Percentiles rank a stretch among this genome's conserved stretches.
phyloP scores from a whole-genome alignment of 768 basidiomycete species.

The Podaxis carcinomalis region DNA sequence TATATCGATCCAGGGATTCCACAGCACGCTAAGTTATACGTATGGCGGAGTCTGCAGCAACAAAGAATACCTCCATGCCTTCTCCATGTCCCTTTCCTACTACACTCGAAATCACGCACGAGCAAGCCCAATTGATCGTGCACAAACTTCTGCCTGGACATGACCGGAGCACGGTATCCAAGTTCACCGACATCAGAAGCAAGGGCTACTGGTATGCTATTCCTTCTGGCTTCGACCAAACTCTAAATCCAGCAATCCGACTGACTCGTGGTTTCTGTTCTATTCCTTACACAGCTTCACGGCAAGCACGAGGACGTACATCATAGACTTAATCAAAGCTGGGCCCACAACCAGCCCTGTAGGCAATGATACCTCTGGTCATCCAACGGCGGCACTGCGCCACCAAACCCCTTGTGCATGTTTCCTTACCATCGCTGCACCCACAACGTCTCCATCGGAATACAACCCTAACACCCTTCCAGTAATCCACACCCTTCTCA shows the following conservation, averaged over 20 bases:
- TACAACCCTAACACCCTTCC: slow-evolving; percentile 35
- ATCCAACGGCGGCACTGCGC: neutral
- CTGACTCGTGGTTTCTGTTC: neutral
- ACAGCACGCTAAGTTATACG: too few species aligned
- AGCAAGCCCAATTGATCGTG: slow-evolving; percentile 11
- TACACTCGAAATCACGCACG: slow-evolving; percentile 8
- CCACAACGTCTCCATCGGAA: slow-evolving; percentile 1
- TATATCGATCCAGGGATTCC: too few species aligned
- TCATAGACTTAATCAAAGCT: slow-evolving; percentile 17
- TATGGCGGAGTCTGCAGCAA: neutral
- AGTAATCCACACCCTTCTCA: slow-evolving; percentile 33
- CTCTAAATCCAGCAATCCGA: neutral
- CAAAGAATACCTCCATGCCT: neutral
- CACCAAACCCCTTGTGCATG: slow-evolving; percentile 17
- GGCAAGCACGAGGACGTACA: slow-evolving; percentile 17
- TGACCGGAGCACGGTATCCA: slow-evolving; percentile 7
- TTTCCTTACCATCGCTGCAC: slow-evolving; percentile 24
- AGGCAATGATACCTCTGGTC: neutral
- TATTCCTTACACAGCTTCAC: slow-evolving; percentile 17
- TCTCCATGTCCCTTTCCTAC: neutral
- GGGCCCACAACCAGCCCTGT: neutral
- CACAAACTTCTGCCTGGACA: slow-evolving; percentile 9
- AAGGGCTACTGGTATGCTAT: slow-evolving; percentile 21
- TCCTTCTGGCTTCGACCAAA: neutral
- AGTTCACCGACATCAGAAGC: slow-evolving; percentile 17